These are phyloP conservation scores for Xylariaceae sp. DNA, from an alignment of 2,329 filamentous ascomycete genomes.

Conservation along the genomic window DNA sequence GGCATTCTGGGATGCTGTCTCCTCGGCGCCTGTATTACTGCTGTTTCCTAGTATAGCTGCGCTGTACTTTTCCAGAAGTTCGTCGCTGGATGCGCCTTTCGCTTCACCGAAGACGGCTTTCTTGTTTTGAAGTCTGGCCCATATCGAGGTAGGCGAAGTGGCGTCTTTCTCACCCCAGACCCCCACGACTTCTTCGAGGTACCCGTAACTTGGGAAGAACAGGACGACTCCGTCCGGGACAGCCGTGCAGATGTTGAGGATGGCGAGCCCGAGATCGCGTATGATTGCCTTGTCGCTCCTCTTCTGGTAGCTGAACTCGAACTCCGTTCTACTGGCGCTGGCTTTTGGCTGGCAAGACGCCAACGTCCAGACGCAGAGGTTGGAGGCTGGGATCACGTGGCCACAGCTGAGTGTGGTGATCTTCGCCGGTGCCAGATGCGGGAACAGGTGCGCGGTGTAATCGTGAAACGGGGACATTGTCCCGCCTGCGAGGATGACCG, in stretches of 20 bases:
- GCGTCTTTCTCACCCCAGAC: slow-evolving; percentile 50
- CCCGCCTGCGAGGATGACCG: slow-evolving; percentile 86
- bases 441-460: slow-evolving; percentile 81
- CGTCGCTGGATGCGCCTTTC: slow-evolving; percentile 55
- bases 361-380: slow-evolving; percentile 74
- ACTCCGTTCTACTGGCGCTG: slow-evolving; percentile 33
- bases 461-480: slow-evolving; percentile 98
- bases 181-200: slow-evolving; percentile 67
- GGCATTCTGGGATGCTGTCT: neutral
- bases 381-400: slow-evolving; percentile 82
- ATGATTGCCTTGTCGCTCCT: slow-evolving; percentile 67
- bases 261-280: slow-evolving; percentile 64
- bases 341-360: slow-evolving; percentile 35
- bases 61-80: slow-evolving; percentile 68
- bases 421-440: slow-evolving; percentile 56
- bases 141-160: slow-evolving; percentile 40
- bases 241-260: slow-evolving; percentile 64
- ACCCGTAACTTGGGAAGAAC: slow-evolving; percentile 94
- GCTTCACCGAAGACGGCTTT: slow-evolving; percentile 60
- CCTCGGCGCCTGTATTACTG: slow-evolving; percentile 8
- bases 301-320: slow-evolving; percentile 85
- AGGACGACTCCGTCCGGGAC: slow-evolving; percentile 88
- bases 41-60: slow-evolving; percentile 54
- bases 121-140: slow-evolving; percentile 50
- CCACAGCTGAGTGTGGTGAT: slow-evolving; percentile 85